phyloP scores from a whole-genome alignment of 2,329 filamentous ascomycete genomes.

The Grosmannia clavigera region DNA sequence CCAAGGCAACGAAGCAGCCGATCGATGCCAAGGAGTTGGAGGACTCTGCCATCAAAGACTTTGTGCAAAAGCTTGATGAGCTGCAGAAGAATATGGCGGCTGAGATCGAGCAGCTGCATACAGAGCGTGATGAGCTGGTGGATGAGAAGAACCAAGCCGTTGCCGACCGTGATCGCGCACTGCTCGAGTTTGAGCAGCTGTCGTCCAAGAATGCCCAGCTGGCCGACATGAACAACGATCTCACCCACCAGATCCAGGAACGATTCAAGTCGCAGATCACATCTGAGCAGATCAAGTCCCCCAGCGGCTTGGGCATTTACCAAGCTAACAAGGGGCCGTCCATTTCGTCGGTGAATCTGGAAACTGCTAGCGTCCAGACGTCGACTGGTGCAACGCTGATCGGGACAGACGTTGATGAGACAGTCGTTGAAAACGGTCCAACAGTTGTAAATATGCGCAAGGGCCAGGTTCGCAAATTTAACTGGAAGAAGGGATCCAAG shows the following conservation, averaged over 20 bases:
- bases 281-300: conserved; percentile 30
- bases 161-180: conserved; percentile 79
- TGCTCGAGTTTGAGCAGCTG: conserved; percentile 90
- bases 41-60: conserved; percentile 80
- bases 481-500: conserved; percentile 96
- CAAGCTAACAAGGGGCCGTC: conserved; percentile 35
- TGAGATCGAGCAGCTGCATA: conserved; percentile 46
- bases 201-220: conserved; percentile 91
- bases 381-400: conserved; percentile 44
- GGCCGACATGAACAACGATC: conserved; percentile 86
- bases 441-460: conserved; percentile 93
- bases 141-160: conserved; percentile 77
- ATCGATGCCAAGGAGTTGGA: conserved; percentile 74
- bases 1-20: conserved; percentile 69
- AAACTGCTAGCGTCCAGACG: conserved; percentile 41
- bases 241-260: conserved; percentile 88
- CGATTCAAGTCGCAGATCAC: conserved; percentile 69
- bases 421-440: conserved; percentile 58
- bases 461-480: conserved; percentile 89
- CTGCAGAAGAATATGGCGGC: conserved; percentile 47
- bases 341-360: conserved; percentile 38
- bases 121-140: conserved; percentile 66
- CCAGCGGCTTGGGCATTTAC: conserved; percentile 44
- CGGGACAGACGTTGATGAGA: conserved; percentile 53
- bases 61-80: conserved; percentile 62